phyloP scores from a whole-genome alignment of 768 basidiomycete species.

The Trametes maxima region DNA sequence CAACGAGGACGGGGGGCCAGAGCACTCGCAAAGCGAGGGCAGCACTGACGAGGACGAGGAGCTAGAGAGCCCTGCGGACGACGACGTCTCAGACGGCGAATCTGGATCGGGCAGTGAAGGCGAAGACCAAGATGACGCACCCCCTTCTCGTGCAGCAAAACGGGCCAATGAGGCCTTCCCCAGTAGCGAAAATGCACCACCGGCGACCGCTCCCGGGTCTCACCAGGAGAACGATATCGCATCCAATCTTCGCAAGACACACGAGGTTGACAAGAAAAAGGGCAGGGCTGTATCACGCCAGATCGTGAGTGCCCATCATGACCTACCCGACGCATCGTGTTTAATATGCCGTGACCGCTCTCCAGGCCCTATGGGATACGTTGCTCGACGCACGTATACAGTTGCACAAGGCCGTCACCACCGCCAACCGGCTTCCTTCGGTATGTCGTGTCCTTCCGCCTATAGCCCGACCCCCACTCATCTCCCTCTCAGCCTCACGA shows the following conservation, averaged over 20 bases:
- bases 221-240: slow-evolving; percentile 47
- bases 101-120: slow-evolving; percentile 17
- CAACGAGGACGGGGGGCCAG: slow-evolving; percentile 13
- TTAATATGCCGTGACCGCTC: background rate
- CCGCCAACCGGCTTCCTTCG: slow-evolving; percentile 65
- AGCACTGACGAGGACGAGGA: slow-evolving; percentile 25
- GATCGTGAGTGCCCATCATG: slow-evolving; percentile 50
- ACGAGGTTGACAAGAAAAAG: slow-evolving; percentile 75
- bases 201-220: slow-evolving; percentile 6
- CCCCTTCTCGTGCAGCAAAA: slow-evolving; percentile 3
- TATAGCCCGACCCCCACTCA: slow-evolving; percentile 26
- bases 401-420: slow-evolving; percentile 75
- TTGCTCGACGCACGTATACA: slow-evolving; percentile 91
- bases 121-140: slow-evolving; percentile 23
- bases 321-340: slow-evolving; percentile 1
- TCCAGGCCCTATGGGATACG: slow-evolving; percentile 80
- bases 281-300: slow-evolving; percentile 84
- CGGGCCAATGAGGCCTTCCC: slow-evolving; percentile 10
- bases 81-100: slow-evolving; percentile 19
- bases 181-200: slow-evolving; percentile 2
- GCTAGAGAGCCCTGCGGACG: slow-evolving; percentile 18
- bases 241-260: slow-evolving; percentile 54
- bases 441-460: slow-evolving; percentile 43
- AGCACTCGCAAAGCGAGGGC: background rate
- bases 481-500: slow-evolving; percentile 39